Conservation (phyloP, 139 green algal genomes). For the Nannochloris sp. region DNA sequence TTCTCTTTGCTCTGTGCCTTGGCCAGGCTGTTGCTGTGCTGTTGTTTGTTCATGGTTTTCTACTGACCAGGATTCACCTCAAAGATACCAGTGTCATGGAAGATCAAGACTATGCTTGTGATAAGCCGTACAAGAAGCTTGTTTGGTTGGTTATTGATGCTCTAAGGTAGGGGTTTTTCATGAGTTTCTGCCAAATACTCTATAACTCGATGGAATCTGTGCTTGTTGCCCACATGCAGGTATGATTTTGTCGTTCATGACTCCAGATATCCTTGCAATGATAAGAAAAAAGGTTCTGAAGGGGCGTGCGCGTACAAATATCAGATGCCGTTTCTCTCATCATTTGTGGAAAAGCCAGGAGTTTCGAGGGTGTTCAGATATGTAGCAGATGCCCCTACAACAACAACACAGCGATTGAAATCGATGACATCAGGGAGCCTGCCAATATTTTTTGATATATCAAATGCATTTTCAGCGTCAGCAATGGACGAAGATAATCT, state of each 20-base stretch:
- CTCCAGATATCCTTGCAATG: constrained; percentile 17
- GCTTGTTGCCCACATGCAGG: constrained; percentile 2
- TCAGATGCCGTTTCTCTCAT: constrained; percentile 23
- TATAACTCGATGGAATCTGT: too few species aligned
- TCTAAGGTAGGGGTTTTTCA: constrained; percentile 43
- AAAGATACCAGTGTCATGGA: constrained; percentile 10
- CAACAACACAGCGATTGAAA: constrained; percentile 85
- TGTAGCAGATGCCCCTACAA: constrained; percentile 84
- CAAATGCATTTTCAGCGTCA: constrained; percentile 67
- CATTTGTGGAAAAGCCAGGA: not conserved
- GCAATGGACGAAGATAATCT: constrained; percentile 85
- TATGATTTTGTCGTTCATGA: constrained; percentile 32
- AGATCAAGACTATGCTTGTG: not conserved
- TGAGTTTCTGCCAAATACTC: too few species aligned
- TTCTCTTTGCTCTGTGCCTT: constrained; percentile 1
- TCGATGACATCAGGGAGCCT: constrained; percentile 69
- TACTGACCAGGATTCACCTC: constrained; percentile 75
- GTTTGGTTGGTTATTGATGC: constrained; percentile 75
- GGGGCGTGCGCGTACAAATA: constrained; percentile 13
- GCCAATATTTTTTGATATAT: constrained; percentile 92
- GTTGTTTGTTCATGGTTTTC: constrained; percentile 69
- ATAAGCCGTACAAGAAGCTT: constrained; percentile 29
- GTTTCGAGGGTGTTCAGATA: constrained; percentile 40
- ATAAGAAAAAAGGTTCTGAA: not conserved
- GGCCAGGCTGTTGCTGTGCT: constrained; percentile 19